Evolutionary conservation across 345 rosid species (phyloP).

Genomic region (Sonneratia alba): DNA sequence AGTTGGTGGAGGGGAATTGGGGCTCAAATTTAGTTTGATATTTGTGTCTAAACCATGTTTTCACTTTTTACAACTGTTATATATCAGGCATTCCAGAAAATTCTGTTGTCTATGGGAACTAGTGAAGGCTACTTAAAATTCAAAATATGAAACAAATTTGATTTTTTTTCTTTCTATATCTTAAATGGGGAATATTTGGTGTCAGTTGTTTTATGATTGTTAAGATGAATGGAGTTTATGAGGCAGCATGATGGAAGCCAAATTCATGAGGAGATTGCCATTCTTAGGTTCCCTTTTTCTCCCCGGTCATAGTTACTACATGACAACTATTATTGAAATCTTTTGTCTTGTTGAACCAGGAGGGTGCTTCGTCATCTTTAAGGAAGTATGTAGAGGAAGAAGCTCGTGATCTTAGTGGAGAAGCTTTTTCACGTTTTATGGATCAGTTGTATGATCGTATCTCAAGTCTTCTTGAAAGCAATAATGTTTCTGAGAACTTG

Average conservation of each 20-base stretch:
- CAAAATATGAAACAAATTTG: background rate
- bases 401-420: slow-evolving; percentile 80
- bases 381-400: slow-evolving; percentile 81
- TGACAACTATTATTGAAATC: background rate
- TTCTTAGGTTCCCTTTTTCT: background rate
- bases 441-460: slow-evolving; percentile 76
- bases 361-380: slow-evolving; percentile 74
- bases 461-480: slow-evolving; percentile 56
- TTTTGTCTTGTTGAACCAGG: slow-evolving; percentile 29
- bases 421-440: slow-evolving; percentile 83
- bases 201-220: background rate
- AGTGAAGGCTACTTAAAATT: too few species aligned
- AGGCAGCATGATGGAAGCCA: background rate
- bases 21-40: background rate
- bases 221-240: background rate
- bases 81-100: background rate
- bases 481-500: slow-evolving; percentile 74
- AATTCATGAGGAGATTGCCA: background rate
- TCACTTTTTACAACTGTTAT: background rate
- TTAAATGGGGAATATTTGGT: background rate
- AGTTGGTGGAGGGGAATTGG: background rate
- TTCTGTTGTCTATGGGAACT: background rate
- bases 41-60: background rate
- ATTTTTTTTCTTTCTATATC: too few species aligned
- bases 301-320: background rate